Evolutionary conservation across 2,329 filamentous ascomycete species (phyloP), one percentile per base, ranked within the genome.

Genomic region (Arthroderma sp.): DNA sequence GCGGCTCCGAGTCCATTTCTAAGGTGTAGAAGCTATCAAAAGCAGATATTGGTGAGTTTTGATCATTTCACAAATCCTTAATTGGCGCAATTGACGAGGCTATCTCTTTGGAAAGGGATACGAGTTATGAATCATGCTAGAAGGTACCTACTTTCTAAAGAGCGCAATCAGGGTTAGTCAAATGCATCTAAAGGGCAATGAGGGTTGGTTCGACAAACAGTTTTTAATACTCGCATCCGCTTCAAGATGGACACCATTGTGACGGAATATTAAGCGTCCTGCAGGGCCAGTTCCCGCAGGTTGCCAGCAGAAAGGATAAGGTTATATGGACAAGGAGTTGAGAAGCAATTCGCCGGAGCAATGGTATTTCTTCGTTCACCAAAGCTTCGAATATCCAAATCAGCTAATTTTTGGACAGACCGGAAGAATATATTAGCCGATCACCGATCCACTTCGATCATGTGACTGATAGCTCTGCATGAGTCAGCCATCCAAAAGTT

Each of bases 1-100:
- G 85, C 82, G 37, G 91, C 87, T 46, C 89, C 91, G 29, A 84
- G 81, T 48, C 89, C 91, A 61, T 83, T 72, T 60, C 82, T 79
- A 64, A 96, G 71, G 39, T 52, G 48, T 53, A 47, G 45, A 39
- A 48, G 49, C 39, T 51, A 22, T 45, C 32, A 28, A 33, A 28
- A 6, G 5, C 15, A 45, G 37, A 9, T 7, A 15, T 45, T 22
- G 32, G 43, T 41, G 42, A 22, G 15, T 22, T 22, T 22, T 22
- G 15, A 22, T 22, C 15, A 22, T 22, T 22, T 22, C 15, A 22
- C 15, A 22, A 22, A 22, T 22, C 15, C 15, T 22, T 22, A 22
- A 22, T 22, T 22, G 15, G 15, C 15, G 15, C 15, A 22, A 22
- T 22, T 22, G 32, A n/a, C 27, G 22, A 6, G 8, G 41, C 32